phyloP scores from a whole-genome alignment of 208 protist species.

The Trypanosoma scelopori region DNA sequence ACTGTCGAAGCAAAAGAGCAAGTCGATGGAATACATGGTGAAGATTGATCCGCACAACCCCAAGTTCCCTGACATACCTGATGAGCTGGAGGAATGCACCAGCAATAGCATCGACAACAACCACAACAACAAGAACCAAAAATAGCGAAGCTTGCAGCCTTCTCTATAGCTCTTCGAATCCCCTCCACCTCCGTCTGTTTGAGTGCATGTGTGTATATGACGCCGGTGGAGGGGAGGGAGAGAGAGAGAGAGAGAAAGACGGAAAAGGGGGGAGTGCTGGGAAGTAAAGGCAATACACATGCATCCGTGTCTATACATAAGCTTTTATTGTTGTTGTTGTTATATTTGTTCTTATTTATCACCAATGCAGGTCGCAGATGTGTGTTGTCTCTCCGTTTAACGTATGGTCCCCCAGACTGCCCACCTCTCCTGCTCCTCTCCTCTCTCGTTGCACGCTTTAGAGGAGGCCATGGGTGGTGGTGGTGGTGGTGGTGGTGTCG shows the following conservation, averaged over 20 bases:
- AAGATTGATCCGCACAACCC: conserved; percentile 75
- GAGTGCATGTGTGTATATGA: too few relatives aligned
- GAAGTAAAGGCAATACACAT: conserved; percentile 5
- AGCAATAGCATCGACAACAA: background rate
- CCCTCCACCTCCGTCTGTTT: too few relatives aligned
- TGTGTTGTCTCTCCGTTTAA: background rate
- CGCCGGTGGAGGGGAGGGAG: background rate
- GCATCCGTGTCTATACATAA: background rate
- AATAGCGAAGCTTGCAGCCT: too few relatives aligned
- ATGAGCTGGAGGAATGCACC: conserved; percentile 57
- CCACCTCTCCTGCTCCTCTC: background rate
- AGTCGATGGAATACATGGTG: conserved; percentile 44
- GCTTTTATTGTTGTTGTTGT: conserved; percentile 2
- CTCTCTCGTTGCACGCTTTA: background rate
- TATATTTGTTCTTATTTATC: background rate
- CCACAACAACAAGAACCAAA: conserved; percentile 1
- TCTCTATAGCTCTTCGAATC: too few relatives aligned
- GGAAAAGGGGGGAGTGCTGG: too few relatives aligned
- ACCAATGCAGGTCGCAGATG: background rate
- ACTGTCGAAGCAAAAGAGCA: conserved; percentile 76
- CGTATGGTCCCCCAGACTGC: background rate
- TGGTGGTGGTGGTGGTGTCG: too few relatives aligned
- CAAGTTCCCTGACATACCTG: conserved; percentile 86
- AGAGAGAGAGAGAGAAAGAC: conserved; percentile 14
- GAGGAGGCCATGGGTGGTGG: background rate